Evolutionary conservation across 768 basidiomycete species (phyloP).

Genomic region (Hygrophoropsis aurantiaca): DNA sequence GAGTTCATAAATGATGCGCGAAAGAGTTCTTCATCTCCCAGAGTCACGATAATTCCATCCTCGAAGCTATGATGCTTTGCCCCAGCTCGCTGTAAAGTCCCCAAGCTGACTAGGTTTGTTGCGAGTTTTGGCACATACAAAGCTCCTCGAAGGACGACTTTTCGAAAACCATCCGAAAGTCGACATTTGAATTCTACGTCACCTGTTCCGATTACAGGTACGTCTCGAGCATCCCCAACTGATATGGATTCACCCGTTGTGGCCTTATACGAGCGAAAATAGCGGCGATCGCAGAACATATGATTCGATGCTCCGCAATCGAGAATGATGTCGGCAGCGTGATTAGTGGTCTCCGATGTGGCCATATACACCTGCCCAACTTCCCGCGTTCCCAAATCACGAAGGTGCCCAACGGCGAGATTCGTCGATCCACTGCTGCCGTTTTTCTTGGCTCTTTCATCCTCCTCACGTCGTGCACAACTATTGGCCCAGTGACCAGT

Average conservation of each 20-base stretch:
- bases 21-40: constrained; percentile 6
- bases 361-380: too few species aligned
- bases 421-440: neutral
- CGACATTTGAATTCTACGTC: constrained; percentile 14
- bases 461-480: constrained; percentile 13
- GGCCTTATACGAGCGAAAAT: constrained; percentile 4
- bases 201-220: constrained; percentile 8
- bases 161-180: constrained; percentile 5
- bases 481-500: constrained; percentile 18
- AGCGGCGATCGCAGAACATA: constrained; percentile 39
- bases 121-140: constrained; percentile 15
- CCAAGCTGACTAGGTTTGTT: constrained; percentile 15
- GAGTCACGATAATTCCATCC: constrained; percentile 1
- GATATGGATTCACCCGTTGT: constrained; percentile 6
- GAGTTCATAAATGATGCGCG: constrained; percentile 1
- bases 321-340: too few species aligned
- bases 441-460: constrained; percentile 1
- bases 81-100: constrained; percentile 10
- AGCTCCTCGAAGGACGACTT: constrained; percentile 9
- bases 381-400: neutral
- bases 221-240: constrained; percentile 13
- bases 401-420: neutral
- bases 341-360: too few species aligned
- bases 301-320: constrained; percentile 30
- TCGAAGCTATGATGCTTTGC: constrained; percentile 4